These are phyloP conservation scores for Aspergillus sergii DNA, from an alignment of 2,329 filamentous ascomycete genomes.

Conservation along the genomic window DNA sequence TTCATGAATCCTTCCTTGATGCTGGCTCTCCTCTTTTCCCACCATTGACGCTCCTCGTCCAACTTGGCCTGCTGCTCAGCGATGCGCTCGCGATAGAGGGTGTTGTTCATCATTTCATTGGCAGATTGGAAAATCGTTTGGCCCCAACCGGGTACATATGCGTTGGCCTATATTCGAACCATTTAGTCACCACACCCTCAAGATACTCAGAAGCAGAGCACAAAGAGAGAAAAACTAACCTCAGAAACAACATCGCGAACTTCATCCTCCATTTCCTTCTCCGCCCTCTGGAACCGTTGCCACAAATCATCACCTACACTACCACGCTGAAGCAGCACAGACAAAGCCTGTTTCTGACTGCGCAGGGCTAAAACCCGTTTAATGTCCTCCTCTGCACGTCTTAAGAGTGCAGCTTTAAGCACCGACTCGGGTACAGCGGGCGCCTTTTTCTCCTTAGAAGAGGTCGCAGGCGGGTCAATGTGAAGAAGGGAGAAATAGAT, in stretches of 20 bases:
- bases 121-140: conserved; percentile 95
- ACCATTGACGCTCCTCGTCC: conserved; percentile 81
- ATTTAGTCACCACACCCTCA: conserved; percentile 13
- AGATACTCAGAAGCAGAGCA: background rate
- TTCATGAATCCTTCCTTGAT: conserved; percentile 81
- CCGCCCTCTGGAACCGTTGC: conserved; percentile 86
- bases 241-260: conserved; percentile 90
- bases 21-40: conserved; percentile 77
- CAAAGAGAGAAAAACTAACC: conserved; percentile 55
- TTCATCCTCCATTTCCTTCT: conserved; percentile 98
- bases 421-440: conserved; percentile 78
- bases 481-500: conserved; percentile 93
- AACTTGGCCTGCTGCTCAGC: conserved; percentile 73
- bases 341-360: conserved; percentile 83
- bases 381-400: conserved; percentile 90
- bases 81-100: conserved; percentile 71
- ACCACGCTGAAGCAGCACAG: conserved; percentile 79
- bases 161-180: conserved; percentile 71
- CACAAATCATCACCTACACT: conserved; percentile 95
- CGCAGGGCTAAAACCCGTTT: conserved; percentile 86
- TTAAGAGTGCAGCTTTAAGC: conserved; percentile 82
- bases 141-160: conserved; percentile 85
- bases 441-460: conserved; percentile 65
- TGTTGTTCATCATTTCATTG: conserved; percentile 91
- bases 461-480: conserved; percentile 58